These are phyloP conservation scores for Aquilaria sinensis DNA, from an alignment of 345 rosid genomes.

Conservation along the genomic window DNA sequence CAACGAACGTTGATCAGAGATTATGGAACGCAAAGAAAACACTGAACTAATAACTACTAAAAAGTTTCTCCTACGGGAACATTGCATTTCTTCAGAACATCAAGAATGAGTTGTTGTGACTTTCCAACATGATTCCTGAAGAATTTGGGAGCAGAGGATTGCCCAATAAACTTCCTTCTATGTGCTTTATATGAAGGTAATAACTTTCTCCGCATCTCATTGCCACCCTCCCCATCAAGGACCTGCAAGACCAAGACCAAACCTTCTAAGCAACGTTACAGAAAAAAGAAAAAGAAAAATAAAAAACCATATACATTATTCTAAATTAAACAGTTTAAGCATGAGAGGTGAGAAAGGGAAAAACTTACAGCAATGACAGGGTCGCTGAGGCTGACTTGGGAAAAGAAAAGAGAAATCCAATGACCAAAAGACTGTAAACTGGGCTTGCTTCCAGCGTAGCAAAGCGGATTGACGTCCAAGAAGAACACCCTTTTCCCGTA, in stretches of 20 bases:
- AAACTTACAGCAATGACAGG: slow-evolving; percentile 81
- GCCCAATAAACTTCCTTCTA: slow-evolving; percentile 38
- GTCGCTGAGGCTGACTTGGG: slow-evolving; percentile 69
- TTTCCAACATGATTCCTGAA: slow-evolving; percentile 26
- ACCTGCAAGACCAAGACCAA: slow-evolving; percentile 41
- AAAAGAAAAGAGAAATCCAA: slow-evolving; percentile 85
- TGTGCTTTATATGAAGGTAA: slow-evolving; percentile 88
- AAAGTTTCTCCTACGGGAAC: slow-evolving; percentile 62
- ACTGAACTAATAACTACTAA: not conserved
- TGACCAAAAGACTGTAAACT: slow-evolving; percentile 61
- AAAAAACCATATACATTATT: not conserved
- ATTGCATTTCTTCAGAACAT: slow-evolving; percentile 72
- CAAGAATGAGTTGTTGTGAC: slow-evolving; percentile 36
- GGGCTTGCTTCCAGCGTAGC: slow-evolving; percentile 75
- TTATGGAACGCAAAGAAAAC: not conserved
- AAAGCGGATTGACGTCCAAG: slow-evolving; percentile 84
- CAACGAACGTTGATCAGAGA: too few relatives aligned
- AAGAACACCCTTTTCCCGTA: slow-evolving; percentile 74
- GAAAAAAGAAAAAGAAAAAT: not conserved
- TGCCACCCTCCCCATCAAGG: slow-evolving; percentile 76
- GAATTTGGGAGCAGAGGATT: slow-evolving; percentile 29
- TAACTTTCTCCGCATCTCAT: slow-evolving; percentile 54
- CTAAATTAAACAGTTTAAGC: not conserved
- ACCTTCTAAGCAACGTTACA: not conserved
- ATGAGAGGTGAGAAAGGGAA: not conserved